Evolutionary conservation across 257 asterid genomes (phyloP).

Genomic region (Lycium barbarum): DNA sequence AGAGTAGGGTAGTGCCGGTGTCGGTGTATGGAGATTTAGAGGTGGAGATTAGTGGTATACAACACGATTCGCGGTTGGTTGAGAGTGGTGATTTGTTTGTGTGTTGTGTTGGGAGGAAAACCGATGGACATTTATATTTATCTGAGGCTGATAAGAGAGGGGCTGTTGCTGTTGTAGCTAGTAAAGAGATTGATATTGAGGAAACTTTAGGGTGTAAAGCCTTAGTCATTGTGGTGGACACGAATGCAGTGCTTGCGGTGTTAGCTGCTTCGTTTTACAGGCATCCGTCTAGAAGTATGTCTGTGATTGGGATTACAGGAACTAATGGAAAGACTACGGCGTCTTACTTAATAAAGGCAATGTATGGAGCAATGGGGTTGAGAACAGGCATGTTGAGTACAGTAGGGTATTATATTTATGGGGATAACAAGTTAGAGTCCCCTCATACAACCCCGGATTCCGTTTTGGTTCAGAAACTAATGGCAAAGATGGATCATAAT

Average conservation of each 20-base stretch:
- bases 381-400: conserved; percentile 91
- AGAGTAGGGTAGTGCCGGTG: conserved; percentile 82
- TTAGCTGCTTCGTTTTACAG: conserved; percentile 79
- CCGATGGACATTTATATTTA: conserved; percentile 74
- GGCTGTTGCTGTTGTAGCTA: conserved; percentile 91
- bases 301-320: conserved; percentile 82
- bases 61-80: conserved; percentile 88
- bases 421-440: conserved; percentile 78
- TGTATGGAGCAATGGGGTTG: conserved; percentile 98
- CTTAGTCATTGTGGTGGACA: conserved; percentile 86
- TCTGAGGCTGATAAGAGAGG: conserved; percentile 97
- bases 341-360: conserved; percentile 66
- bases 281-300: conserved; percentile 81
- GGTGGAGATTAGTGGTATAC: conserved; percentile 76
- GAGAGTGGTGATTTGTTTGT: conserved; percentile 89
- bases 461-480: conserved; percentile 80
- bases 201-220: conserved; percentile 89
- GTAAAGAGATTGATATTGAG: conserved; percentile 86
- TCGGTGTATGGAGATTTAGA: conserved; percentile 84
- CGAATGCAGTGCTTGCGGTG: conserved; percentile 68
- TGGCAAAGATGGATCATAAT: conserved; percentile 91
- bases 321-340: conserved; percentile 83
- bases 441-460: conserved; percentile 59
- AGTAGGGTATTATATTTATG: conserved; percentile 75
- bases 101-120: conserved; percentile 73